Evolutionary conservation across 805 yeast genomes (phyloP).

Genomic region (Candida pseudofarinosa): DNA sequence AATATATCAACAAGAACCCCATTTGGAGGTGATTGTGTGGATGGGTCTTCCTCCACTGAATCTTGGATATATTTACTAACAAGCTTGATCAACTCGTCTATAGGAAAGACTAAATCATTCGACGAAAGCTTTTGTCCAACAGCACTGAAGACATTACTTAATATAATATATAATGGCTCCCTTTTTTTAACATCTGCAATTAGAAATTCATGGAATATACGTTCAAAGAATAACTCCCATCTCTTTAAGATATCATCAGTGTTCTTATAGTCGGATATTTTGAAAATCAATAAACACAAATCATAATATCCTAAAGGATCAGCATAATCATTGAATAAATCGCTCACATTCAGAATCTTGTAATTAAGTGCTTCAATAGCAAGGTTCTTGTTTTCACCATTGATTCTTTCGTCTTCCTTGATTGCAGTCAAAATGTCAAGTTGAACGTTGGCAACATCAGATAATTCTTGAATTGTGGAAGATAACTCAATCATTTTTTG

Average conservation of each 20-base stretch:
- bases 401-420: slow-evolving; percentile 48
- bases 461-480: slow-evolving; percentile 66
- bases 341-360: slow-evolving; percentile 66
- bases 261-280: slow-evolving; percentile 80
- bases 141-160: slow-evolving; percentile 37
- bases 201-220: slow-evolving; percentile 33
- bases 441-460: slow-evolving; percentile 85
- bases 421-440: slow-evolving; percentile 55
- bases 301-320: slow-evolving; percentile 87
- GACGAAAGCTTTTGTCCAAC: slow-evolving; percentile 63
- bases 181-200: slow-evolving; percentile 14
- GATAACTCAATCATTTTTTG: slow-evolving; percentile 73
- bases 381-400: slow-evolving; percentile 44
- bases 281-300: slow-evolving; percentile 71
- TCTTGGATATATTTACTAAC: slow-evolving; percentile 51
- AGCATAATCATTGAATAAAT: slow-evolving; percentile 79
- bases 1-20: slow-evolving; percentile 64
- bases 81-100: slow-evolving; percentile 63
- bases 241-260: slow-evolving; percentile 75
- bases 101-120: slow-evolving; percentile 78
- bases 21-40: slow-evolving; percentile 35
- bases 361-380: slow-evolving; percentile 55
- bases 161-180: slow-evolving; percentile 36
- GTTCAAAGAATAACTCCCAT: slow-evolving; percentile 72
- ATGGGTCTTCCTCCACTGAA: slow-evolving; percentile 29